Evolutionary conservation across 2,329 filamentous ascomycete species (phyloP).

Genomic region (Lasiodiplodia theobromae): DNA sequence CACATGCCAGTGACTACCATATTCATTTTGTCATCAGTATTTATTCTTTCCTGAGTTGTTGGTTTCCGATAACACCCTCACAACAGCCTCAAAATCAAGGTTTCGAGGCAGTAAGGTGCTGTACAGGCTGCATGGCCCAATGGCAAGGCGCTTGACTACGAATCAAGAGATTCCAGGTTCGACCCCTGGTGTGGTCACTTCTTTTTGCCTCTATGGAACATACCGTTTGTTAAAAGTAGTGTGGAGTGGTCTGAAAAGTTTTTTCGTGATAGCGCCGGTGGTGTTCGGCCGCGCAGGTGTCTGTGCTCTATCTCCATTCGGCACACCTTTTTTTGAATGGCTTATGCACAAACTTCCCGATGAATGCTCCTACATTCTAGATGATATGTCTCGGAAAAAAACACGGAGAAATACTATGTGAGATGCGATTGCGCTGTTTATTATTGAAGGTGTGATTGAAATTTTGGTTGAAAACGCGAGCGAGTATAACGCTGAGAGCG

Average conservation of each 20-base stretch:
- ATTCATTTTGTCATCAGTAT: no score
- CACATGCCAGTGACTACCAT: no score
- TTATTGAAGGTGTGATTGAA: no score
- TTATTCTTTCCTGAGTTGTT: no score
- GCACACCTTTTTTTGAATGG: no score
- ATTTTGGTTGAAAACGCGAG: no score
- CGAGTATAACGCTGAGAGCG: no score
- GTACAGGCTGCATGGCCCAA: slow-evolving; percentile 54
- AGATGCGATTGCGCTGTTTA: no score
- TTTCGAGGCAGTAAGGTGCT: no score
- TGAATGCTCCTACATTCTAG: rapidly evolving
- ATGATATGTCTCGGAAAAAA: neutral
- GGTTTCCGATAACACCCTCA: no score
- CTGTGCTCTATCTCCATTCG: neutral
- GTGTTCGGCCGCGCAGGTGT: neutral
- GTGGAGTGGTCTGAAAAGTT: neutral
- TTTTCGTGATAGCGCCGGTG: neutral
- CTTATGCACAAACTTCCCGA: neutral
- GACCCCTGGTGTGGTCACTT: slow-evolving; percentile 30
- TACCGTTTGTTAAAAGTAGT: neutral
- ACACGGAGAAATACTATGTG: no score
- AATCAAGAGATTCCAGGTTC: slow-evolving; percentile 52
- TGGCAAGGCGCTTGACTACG: slow-evolving; percentile 67
- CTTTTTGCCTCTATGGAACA: neutral
- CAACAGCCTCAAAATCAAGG: no score